Evolutionary conservation across 306 rosid genomes (phyloP).

Genomic region (Quercus cerris): DNA sequence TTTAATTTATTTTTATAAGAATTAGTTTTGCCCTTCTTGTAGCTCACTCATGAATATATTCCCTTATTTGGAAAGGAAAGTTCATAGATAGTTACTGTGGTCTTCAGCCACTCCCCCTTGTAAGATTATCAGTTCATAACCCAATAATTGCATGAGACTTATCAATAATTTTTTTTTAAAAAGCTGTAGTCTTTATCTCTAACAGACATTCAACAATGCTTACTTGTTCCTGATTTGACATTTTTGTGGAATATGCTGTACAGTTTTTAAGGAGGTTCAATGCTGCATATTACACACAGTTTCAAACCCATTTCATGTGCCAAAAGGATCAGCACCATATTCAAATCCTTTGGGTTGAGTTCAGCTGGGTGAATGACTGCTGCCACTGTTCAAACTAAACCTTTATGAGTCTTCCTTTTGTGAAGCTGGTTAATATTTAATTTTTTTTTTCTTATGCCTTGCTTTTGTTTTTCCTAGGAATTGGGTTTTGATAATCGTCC

Average conservation of each 20-base stretch:
- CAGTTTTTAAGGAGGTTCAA: slow-evolving; percentile 89
- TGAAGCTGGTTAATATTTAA: neutral
- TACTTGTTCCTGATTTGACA: slow-evolving; percentile 16
- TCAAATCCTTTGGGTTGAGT: slow-evolving; percentile 83
- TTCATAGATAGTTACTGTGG: no score
- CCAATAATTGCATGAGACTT: no score
- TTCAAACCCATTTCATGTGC: slow-evolving; percentile 90
- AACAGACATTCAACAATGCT: neutral
- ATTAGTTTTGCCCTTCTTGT: no score
- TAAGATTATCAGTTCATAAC: no score
- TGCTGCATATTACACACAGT: slow-evolving; percentile 82
- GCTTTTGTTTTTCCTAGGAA: neutral
- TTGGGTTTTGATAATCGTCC: no score
- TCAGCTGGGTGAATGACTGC: slow-evolving; percentile 46
- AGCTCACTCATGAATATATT: no score
- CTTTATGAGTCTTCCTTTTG: neutral
- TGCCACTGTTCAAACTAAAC: neutral
- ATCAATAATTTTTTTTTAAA: neutral
- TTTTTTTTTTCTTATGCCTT: neutral
- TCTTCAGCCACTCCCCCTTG: no score
- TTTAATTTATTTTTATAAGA: no score
- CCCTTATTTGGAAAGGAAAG: no score
- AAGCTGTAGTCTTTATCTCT: neutral
- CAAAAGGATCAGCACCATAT: slow-evolving; percentile 81
- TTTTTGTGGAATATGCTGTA: slow-evolving; percentile 6